These are phyloP conservation scores for Calocybe gangraenosa DNA, from an alignment of 768 basidiomycete species.

Conservation along the genomic window DNA sequence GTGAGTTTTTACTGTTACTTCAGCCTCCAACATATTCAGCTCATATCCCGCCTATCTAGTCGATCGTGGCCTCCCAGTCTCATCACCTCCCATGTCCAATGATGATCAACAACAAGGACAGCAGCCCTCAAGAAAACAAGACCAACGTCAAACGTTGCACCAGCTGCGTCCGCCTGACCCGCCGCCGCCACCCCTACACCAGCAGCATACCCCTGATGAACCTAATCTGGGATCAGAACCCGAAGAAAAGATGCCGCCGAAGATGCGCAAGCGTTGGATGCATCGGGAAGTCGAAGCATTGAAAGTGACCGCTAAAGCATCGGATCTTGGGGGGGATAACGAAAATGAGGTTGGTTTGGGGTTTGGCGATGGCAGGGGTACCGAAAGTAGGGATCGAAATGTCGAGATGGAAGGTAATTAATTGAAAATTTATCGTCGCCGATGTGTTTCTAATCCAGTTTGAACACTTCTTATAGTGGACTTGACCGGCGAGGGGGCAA, in stretches of 20 bases:
- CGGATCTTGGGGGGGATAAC: background rate
- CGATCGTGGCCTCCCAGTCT: background rate
- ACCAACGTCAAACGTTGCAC: too few relatives aligned
- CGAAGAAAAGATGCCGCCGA: constrained; percentile 52
- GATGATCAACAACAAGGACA: background rate
- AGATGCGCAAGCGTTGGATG: constrained; percentile 55
- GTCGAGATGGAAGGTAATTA: background rate
- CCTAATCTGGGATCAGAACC: constrained; percentile 3
- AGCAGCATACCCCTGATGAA: constrained; percentile 1
- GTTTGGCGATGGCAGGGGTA: background rate
- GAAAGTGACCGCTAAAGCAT: constrained; percentile 12
- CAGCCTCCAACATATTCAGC: too few relatives aligned
- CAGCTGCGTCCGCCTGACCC: constrained; percentile 7
- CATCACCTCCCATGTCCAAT: background rate
- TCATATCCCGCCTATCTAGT: too few relatives aligned
- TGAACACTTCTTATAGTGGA: background rate
- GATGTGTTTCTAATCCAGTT: background rate
- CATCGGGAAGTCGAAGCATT: constrained; percentile 24
- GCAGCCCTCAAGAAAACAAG: background rate
- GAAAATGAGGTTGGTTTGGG: background rate
- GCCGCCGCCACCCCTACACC: too few relatives aligned
- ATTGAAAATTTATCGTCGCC: background rate
- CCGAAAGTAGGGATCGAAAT: background rate
- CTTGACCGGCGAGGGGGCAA: background rate
- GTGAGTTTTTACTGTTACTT: background rate